Conservation (phyloP, 2,329 filamentous ascomycete species). For the Trematosphaeria pertusa region DNA sequence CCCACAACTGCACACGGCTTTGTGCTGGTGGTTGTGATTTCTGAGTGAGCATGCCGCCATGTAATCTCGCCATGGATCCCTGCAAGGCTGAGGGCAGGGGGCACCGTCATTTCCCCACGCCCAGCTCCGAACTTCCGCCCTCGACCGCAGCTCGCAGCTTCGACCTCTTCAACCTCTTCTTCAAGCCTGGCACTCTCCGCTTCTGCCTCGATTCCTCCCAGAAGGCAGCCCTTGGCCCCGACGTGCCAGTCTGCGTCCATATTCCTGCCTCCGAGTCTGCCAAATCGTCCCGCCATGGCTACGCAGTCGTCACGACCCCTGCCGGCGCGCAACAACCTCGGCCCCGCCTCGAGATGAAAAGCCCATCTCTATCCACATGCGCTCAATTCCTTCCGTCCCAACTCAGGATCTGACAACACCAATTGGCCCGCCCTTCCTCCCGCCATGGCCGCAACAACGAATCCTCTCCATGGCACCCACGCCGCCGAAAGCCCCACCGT, state of each 20-base stretch:
- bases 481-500: conserved; percentile 49
- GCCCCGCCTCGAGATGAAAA: conserved; percentile 4
- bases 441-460: conserved; percentile 43
- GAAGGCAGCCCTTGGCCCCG: too few relatives aligned
- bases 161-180: neutral
- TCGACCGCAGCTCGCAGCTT: neutral
- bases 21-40: too few relatives aligned
- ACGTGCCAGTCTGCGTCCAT: too few relatives aligned
- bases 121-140: neutral
- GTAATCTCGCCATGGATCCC: conserved; percentile 10
- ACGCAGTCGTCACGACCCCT: neutral
- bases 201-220: too few relatives aligned
- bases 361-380: too few relatives aligned
- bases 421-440: too few relatives aligned
- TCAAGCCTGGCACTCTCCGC: neutral
- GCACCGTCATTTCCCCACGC: neutral
- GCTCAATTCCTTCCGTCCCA: too few relatives aligned
- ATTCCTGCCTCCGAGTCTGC: too few relatives aligned
- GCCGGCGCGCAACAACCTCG: conserved; percentile 12
- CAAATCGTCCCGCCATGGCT: too few relatives aligned
- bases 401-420: too few relatives aligned
- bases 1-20: too few relatives aligned
- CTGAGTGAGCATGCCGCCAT: too few relatives aligned
- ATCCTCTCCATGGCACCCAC: conserved; percentile 43
- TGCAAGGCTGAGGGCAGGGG: conserved; percentile 4